Evolutionary conservation across 129 eudicot species (phyloP).

Genomic region (Logfia minima): DNA sequence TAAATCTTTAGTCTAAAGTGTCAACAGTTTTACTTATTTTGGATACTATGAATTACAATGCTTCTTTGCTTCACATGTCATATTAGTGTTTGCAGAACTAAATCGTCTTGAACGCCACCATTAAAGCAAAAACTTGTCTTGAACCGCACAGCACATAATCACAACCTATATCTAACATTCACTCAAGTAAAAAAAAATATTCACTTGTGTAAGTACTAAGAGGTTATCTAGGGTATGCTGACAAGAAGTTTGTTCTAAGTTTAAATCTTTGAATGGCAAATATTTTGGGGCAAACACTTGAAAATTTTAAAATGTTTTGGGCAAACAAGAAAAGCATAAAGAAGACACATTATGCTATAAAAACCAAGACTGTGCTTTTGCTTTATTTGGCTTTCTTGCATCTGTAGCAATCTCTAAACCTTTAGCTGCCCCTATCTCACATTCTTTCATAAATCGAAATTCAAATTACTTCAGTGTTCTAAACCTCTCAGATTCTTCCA

Average conservation of each 20-base stretch:
- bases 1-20: no score
- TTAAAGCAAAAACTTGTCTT: background rate
- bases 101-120: background rate
- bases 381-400: conserved; percentile 66
- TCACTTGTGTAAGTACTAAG: background rate
- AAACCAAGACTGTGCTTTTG: conserved; percentile 35
- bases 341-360: conserved; percentile 46
- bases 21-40: background rate
- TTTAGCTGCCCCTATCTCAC: conserved; percentile 35
- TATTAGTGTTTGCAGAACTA: background rate
- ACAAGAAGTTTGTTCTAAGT: conserved; percentile 2
- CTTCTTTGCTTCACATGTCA: background rate
- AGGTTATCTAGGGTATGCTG: background rate
- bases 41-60: background rate
- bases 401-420: conserved; percentile 49
- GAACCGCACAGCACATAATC: background rate
- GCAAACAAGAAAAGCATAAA: conserved; percentile 68
- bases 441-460: conserved; percentile 30
- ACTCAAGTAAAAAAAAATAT: background rate
- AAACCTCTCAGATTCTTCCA: conserved; percentile 57
- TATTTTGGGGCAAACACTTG: background rate
- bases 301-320: conserved; percentile 14
- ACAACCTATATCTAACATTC: background rate
- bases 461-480: conserved; percentile 38
- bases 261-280: conserved; percentile 4